Percentiles rank a stretch among this genome's conserved stretches.
phyloP scores from a whole-genome alignment of 768 basidiomycete genomes.

The Leccinellum luteum region DNA sequence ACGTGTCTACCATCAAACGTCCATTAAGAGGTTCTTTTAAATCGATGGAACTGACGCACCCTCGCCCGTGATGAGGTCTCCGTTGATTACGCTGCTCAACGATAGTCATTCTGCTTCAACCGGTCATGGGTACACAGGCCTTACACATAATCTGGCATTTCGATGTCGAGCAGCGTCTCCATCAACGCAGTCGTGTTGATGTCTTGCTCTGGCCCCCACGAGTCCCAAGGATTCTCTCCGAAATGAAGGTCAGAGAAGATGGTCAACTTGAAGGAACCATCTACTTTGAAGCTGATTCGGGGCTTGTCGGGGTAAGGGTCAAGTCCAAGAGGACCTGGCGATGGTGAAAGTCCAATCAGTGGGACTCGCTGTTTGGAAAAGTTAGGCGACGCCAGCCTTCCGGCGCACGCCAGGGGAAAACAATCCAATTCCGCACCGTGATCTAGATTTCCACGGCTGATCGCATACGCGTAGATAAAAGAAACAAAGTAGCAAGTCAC shows the following conservation, averaged over 20 bases:
- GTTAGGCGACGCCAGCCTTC: neutral
- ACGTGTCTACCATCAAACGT: constrained; percentile 47
- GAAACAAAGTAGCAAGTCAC: neutral
- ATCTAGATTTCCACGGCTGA: constrained; percentile 5
- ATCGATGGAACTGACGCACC: constrained; percentile 32
- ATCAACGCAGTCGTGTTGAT: constrained; percentile 59
- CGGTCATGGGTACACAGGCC: constrained; percentile 15
- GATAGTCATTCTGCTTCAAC: neutral
- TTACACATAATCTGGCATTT: constrained; percentile 70
- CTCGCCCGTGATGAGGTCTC: constrained; percentile 73
- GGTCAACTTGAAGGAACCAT: constrained; percentile 69
- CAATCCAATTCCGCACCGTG: neutral
- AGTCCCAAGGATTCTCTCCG: constrained; percentile 72
- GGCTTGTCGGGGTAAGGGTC: constrained; percentile 47
- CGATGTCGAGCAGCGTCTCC: constrained; percentile 50
- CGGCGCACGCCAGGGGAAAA: too few species aligned
- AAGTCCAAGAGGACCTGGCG: constrained; percentile 7
- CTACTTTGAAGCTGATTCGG: constrained; percentile 51
- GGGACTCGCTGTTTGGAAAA: neutral
- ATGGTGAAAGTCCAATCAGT: too few species aligned
- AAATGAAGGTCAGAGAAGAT: constrained; percentile 76
- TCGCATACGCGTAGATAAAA: constrained; percentile 11
- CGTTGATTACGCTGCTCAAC: constrained; percentile 57
- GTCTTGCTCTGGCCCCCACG: constrained; percentile 68
- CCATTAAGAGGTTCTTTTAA: neutral